Conservation (phyloP, 768 basidiomycete species). For the Kwoniella newhampshirensis region DNA sequence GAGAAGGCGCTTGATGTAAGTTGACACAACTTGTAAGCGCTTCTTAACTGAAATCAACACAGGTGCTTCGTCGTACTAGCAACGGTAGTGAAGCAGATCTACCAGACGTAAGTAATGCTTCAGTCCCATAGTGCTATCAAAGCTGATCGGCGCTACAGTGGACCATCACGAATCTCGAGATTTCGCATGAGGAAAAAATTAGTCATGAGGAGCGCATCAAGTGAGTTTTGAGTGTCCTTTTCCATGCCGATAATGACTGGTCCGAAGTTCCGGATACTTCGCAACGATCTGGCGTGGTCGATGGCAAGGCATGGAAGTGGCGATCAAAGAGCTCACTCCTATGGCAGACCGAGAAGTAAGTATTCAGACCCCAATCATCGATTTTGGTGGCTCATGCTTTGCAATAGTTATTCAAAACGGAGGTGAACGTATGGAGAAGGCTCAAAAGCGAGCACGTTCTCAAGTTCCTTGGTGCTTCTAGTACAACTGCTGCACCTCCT, state of each 20-base stretch:
- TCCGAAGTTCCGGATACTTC: conserved; percentile 65
- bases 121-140: conserved; percentile 72
- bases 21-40: background rate
- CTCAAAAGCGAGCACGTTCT: conserved; percentile 70
- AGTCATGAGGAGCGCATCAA: conserved; percentile 65
- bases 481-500: conserved; percentile 66
- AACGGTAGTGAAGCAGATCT: conserved; percentile 22
- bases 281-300: conserved; percentile 74
- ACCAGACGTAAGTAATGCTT: conserved; percentile 55
- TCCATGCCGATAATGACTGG: background rate
- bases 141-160: conserved; percentile 63
- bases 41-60: background rate
- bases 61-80: conserved; percentile 36
- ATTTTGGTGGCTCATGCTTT: no score
- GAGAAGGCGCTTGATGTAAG: conserved; percentile 40
- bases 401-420: conserved; percentile 65
- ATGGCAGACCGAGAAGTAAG: conserved; percentile 26
- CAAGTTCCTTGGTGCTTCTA: conserved; percentile 74
- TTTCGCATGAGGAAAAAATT: conserved; percentile 68
- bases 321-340: conserved; percentile 57
- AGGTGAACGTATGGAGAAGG: conserved; percentile 70
- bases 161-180: conserved; percentile 63
- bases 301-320: conserved; percentile 63
- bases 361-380: no score
- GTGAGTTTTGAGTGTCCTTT: conserved; percentile 14